Conservation (phyloP, 2,329 filamentous ascomycete species). For the Aureobasidium sp. region DNA sequence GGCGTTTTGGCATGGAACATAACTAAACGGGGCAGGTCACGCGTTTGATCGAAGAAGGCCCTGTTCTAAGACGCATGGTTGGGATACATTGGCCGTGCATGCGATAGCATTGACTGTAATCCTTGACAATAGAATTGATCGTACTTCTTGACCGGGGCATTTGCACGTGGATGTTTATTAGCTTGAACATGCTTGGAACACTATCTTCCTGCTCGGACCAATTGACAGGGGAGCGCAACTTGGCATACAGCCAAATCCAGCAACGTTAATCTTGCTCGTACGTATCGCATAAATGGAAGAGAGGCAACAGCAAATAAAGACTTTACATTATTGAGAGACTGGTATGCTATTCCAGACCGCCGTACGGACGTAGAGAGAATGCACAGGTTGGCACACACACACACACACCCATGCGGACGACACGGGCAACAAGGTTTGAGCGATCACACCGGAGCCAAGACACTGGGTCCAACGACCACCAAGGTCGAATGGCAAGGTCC, state of each 20-base stretch:
- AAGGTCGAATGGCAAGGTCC: background rate
- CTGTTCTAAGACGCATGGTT: background rate
- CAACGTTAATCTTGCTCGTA: background rate
- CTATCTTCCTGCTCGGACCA: constrained; percentile 3
- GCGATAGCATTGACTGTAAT: background rate
- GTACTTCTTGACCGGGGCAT: background rate
- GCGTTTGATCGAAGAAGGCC: background rate
- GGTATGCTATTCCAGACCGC: background rate
- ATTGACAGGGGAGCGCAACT: background rate
- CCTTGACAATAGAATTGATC: background rate
- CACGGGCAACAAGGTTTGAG: constrained; percentile 4
- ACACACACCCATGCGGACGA: background rate
- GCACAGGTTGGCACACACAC: background rate
- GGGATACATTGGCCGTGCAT: background rate
- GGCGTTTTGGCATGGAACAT: constrained; percentile 9
- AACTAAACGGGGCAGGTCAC: background rate
- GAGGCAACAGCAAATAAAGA: background rate
- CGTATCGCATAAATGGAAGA: background rate
- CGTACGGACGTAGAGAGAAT: background rate
- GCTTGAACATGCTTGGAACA: background rate
- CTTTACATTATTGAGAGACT: background rate
- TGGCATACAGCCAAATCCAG: background rate
- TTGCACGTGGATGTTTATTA: background rate
- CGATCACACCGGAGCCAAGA: constrained; percentile 10
- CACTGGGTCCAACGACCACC: background rate